phyloP scores from a whole-genome alignment of 129 eudicot genomes.

The Flaveria ramosissima region DNA sequence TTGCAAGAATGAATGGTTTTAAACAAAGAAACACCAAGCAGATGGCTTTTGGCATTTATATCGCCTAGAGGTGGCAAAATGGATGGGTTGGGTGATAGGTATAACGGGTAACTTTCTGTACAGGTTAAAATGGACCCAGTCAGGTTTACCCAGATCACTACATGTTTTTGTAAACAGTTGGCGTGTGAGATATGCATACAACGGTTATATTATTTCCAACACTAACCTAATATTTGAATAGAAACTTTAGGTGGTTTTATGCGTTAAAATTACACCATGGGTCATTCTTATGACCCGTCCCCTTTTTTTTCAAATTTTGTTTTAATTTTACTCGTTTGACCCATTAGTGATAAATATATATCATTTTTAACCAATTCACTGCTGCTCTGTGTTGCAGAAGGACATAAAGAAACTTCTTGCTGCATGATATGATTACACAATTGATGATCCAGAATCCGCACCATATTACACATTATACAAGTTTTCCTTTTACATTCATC shows the following conservation, averaged over 20 bases:
- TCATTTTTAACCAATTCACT: background rate
- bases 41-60: background rate
- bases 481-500: background rate
- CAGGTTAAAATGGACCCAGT: background rate
- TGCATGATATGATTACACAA: slow-evolving; percentile 30
- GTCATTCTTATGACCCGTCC: background rate
- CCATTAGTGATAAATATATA: background rate
- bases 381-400: slow-evolving; percentile 53
- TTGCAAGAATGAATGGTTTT: background rate
- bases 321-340: slow-evolving; percentile 7
- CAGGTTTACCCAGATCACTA: background rate
- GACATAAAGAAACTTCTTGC: slow-evolving; percentile 82
- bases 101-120: background rate
- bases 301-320: background rate
- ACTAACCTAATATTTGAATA: background rate
- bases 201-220: background rate
- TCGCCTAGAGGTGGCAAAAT: background rate
- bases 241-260: background rate
- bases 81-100: background rate
- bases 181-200: background rate
- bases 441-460: background rate
- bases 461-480: background rate
- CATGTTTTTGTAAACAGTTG: too few relatives aligned
- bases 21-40: background rate
- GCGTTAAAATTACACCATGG: background rate